Conservation (phyloP, 352 stramenopile species). For the Globisporangium camurandrum region DNA sequence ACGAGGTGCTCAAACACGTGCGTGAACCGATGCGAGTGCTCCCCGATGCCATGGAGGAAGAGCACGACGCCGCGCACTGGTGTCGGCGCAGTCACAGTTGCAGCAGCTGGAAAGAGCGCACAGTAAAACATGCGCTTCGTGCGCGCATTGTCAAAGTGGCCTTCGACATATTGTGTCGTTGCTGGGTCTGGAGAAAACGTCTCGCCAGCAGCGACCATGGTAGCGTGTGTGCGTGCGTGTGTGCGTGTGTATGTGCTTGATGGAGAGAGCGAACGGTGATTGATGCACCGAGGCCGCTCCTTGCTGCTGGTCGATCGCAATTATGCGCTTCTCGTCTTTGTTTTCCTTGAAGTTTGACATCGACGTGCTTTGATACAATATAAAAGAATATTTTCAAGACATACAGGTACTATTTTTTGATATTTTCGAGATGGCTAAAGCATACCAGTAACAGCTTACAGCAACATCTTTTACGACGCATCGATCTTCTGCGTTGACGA, state of each 20-base stretch:
- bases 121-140: constrained; percentile 52
- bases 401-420: background rate
- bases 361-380: background rate
- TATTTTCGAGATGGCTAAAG: no score
- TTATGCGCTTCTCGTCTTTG: constrained; percentile 2
- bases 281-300: no score
- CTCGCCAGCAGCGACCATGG: background rate
- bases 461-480: no score
- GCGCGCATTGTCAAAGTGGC: constrained; percentile 36
- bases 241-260: background rate
- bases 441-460: no score
- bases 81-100: no score
- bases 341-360: no score
- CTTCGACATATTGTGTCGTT: constrained; percentile 26
- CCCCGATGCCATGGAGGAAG: constrained; percentile 57
- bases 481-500: no score
- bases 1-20: constrained; percentile 51
- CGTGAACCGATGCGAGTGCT: constrained; percentile 52
- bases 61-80: constrained; percentile 39
- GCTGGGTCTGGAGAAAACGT: constrained; percentile 1
- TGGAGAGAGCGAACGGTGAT: background rate
- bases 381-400: background rate
- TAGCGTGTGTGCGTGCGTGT: background rate
- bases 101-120: constrained; percentile 26
- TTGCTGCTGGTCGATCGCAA: background rate